Evolutionary conservation across 2,329 filamentous ascomycete species (phyloP), one percentile per base, ranked within the genome.

Genomic region (Trichoderma citrinoviride): DNA sequence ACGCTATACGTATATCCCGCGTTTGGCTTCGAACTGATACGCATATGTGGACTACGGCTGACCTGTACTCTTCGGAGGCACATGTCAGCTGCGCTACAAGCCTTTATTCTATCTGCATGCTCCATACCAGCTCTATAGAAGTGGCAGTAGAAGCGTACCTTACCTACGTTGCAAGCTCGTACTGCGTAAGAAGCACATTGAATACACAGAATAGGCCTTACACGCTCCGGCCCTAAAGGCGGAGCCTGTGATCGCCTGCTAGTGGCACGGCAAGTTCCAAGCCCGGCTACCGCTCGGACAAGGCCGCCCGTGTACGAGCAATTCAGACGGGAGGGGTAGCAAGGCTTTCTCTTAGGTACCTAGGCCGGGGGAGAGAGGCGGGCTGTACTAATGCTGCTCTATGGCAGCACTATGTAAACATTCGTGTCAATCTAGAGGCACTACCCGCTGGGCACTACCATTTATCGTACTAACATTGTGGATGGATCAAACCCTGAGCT

Each of bases 181-280:
- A 33, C 29, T n/a, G 19, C 40, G 10, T 3, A 43, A 12, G 5
- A 17, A 40, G 29, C 21, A 29, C 56, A 60, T 29, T 29, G 10
- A 12, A 37, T 14, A 10, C 23, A 53, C 27, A 23, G 21, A 23
- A 61, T 53, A 25, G 37, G 47, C 58, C 58, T 61, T 53, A 37
- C 47, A 53, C 54, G 52, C 23, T 56, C 50, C 29, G 50, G 64
- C 64, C 47, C 57, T 56, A 62, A 41, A 56, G 52, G 50, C 52
- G 64, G 64, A 63, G 50, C 56, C 25, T 44, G 50, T 44, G 55
- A 65, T 65, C 63, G 46, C 21, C 53, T 64, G n/a, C 58, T 44
- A 61, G 58, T 33, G 33, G 21, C 58, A 19, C 47, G 54, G 54
- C 54, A 57, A 57, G 54, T n/a, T 57, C 10, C 41, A 47, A 61